Percentiles rank a stretch among this genome's conserved stretches.
Evolutionary conservation across 148 eudicot species (phyloP).

Genomic region (Persicaria maculosa): DNA sequence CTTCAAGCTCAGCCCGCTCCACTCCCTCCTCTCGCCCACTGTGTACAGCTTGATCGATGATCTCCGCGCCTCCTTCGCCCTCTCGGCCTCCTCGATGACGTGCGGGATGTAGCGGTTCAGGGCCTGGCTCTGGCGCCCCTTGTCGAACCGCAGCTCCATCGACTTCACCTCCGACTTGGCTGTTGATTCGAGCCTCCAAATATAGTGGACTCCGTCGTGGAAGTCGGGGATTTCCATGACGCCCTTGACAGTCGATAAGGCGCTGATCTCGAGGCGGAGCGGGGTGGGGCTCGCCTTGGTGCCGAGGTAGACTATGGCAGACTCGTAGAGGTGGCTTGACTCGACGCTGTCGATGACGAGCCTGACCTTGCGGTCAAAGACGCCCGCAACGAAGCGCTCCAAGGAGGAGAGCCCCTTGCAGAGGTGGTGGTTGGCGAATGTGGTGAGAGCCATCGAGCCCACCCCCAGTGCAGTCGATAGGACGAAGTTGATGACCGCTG

Average conservation of each 20-base stretch:
- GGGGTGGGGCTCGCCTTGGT: not conserved
- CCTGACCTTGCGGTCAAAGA: not conserved
- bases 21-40: not conserved
- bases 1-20: constrained; percentile 2
- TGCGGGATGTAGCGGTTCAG: constrained; percentile 24
- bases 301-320: constrained; percentile 4
- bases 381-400: too few species aligned
- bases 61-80: constrained; percentile 16
- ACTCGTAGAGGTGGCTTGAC: constrained; percentile 7
- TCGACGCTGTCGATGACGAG: constrained; percentile 7
- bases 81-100: constrained; percentile 17
- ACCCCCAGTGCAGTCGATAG: too few species aligned
- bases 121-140: constrained; percentile 20
- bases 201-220: not conserved
- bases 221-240: not conserved
- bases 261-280: constrained; percentile 9
- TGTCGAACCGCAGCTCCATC: constrained; percentile 18
- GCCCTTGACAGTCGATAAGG: not conserved
- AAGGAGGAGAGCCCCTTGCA: too few species aligned
- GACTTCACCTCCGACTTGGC: not conserved
- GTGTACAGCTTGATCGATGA: constrained; percentile 22
- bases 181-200: not conserved
- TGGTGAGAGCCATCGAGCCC: too few species aligned
- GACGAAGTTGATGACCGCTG: too few species aligned
- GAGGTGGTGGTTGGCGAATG: too few species aligned